phyloP scores from a whole-genome alignment of 345 rosid genomes.

The Toxicodendron radicans region DNA sequence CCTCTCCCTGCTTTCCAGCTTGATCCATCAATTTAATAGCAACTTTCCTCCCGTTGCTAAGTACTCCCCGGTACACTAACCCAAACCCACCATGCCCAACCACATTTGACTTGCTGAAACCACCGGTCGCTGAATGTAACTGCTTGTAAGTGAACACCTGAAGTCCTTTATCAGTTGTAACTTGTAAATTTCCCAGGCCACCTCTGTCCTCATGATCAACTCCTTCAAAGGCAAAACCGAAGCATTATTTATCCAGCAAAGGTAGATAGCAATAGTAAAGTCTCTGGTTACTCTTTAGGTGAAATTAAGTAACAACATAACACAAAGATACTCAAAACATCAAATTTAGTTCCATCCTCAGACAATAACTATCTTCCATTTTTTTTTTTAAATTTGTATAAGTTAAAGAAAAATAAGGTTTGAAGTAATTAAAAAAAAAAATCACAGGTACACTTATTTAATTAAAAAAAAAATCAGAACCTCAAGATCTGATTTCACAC shows the following conservation, averaged over 20 bases:
- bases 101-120: constrained; percentile 88
- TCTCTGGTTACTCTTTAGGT: neutral
- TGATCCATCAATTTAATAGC: constrained; percentile 83
- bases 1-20: constrained; percentile 91
- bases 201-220: constrained; percentile 52
- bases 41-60: constrained; percentile 63
- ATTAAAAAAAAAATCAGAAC: too few species aligned
- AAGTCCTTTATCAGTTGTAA: constrained; percentile 51
- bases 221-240: constrained; percentile 36
- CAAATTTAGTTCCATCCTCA: neutral
- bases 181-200: constrained; percentile 31
- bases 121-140: constrained; percentile 78
- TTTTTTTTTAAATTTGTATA: neutral
- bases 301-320: neutral
- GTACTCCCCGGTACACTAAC: constrained; percentile 65
- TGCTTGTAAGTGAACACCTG: constrained; percentile 81
- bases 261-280: too few species aligned
- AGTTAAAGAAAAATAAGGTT: too few species aligned
- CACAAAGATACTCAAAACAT: neutral
- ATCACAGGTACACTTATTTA: too few species aligned
- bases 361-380: neutral
- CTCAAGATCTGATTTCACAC: neutral
- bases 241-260: neutral
- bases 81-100: constrained; percentile 94
- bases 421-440: too few species aligned